phyloP scores from a whole-genome alignment of 1,284 basidiomycete species.

The Laetiporus sulphureus region DNA sequence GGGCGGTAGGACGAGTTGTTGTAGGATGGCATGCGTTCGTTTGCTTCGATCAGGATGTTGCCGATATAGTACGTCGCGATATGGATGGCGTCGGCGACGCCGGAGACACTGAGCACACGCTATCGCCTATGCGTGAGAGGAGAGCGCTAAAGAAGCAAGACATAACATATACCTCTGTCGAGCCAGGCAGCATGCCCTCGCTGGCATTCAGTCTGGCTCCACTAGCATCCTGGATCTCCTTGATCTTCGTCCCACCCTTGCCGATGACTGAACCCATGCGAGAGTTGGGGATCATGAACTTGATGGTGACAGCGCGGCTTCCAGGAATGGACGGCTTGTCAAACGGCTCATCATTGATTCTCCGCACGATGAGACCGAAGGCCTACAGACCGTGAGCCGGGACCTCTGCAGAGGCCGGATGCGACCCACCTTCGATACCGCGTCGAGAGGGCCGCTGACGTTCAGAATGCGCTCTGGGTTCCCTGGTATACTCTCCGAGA shows the following conservation, averaged over 20 bases:
- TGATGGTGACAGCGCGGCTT: slow-evolving; percentile 96
- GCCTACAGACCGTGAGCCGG: slow-evolving; percentile 52
- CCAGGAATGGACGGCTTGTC: slow-evolving; percentile 97
- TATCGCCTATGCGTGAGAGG: slow-evolving; percentile 32
- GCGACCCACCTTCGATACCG: slow-evolving; percentile 87
- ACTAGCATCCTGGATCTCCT: slow-evolving; percentile 99
- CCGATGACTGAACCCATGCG: slow-evolving; percentile 99
- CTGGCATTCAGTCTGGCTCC: slow-evolving; percentile 95
- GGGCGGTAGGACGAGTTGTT: slow-evolving; percentile 34
- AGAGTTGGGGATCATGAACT: slow-evolving; percentile 99
- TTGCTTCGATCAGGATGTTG: slow-evolving; percentile 92
- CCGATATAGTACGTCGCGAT: slow-evolving; percentile 99
- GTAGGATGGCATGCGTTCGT: slow-evolving; percentile 77
- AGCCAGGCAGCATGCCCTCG: slow-evolving; percentile 97
- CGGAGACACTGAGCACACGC: slow-evolving; percentile 95
- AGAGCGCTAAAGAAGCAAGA: no score
- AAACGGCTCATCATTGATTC: slow-evolving; percentile 99
- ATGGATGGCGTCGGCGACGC: slow-evolving; percentile 99
- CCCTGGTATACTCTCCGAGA: slow-evolving; percentile 94
- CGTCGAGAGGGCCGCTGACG: slow-evolving; percentile 95
- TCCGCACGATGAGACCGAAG: slow-evolving; percentile 96
- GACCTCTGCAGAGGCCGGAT: not conserved
- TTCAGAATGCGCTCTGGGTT: slow-evolving; percentile 98
- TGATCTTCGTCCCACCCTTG: slow-evolving; percentile 96
- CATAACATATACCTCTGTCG: slow-evolving; percentile 99